Base-by-base conservation (phyloP, 495 filamentous ascomycete genomes). In the Talaromyces proteolyticus region DNA sequence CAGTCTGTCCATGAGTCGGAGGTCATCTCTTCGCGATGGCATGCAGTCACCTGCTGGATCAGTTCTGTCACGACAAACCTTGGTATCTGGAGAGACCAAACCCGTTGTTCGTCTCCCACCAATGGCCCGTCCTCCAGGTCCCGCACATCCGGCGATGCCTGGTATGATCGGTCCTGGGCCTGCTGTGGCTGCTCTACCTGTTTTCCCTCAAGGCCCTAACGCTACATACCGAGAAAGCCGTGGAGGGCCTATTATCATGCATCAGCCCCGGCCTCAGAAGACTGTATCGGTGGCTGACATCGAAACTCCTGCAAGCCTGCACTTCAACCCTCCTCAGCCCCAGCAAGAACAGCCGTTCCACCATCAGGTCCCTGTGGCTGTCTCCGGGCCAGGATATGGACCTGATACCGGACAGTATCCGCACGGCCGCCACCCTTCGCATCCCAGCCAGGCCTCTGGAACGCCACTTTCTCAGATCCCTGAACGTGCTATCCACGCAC, bases 251-350 rank as follows among this genome's bases (percentile, higher is more conserved):
- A 82, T 96, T 36, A 87, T 90, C 5, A 95, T 97, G 87, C 88
- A 97, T 59, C 93, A 99, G 62, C 93, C 93, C 45, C 86, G 89
- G 39, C 93, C 93, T 3, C 91, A 97, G 66, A 96, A 96, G 72
- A 73, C 91, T 3, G 86, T 99, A 22, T 96, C 93, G 21, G 85
- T 97, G 49, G 89, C 90, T 24, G 91, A 89, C 60, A 96, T 99
- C 54, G 93, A 97, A 63, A 89, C 84, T 19, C 91, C 94, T 2
- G 83, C 78, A 17, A 83, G 75, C 17, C 76, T 86, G 57, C 72
- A 78, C 2, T 84, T 88, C 54, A 81, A 87, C 45, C 79, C 81
- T 21, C 80, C 84, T 14, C 87, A 88, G 57, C 84, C 88, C 50
- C 81, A 83, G 55, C 77, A 81, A 47, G 78, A 83, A 44, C 90